These are phyloP conservation scores for Lumnitzera racemosa DNA, from an alignment of 345 rosid genomes.

Conservation along the genomic window DNA sequence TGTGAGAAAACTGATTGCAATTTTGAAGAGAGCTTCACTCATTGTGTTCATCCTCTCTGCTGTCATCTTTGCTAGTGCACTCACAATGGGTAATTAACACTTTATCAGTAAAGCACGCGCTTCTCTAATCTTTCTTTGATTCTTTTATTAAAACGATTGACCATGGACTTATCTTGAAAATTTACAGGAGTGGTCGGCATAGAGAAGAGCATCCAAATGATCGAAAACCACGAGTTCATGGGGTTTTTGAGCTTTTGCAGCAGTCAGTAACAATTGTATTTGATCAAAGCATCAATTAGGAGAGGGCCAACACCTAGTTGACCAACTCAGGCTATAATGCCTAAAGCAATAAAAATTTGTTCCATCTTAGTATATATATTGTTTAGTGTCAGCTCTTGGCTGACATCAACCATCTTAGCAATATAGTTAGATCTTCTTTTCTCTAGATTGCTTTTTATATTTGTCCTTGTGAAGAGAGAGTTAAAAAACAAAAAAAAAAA, in stretches of 20 bases:
- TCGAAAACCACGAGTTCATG: constrained; percentile 72
- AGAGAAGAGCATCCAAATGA: constrained; percentile 54
- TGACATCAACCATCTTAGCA: no score
- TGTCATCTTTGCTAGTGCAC: constrained; percentile 76
- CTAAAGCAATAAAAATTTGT: not conserved
- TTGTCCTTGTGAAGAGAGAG: no score
- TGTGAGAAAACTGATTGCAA: constrained; percentile 47
- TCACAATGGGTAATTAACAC: constrained; percentile 56
- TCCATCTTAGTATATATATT: no score
- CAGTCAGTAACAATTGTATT: constrained; percentile 34
- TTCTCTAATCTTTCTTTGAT: not conserved
- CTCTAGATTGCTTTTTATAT: no score
- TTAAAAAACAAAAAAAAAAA: no score
- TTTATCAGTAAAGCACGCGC: no score
- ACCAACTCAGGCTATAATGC: constrained; percentile 12
- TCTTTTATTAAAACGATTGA: not conserved
- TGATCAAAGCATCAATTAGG: not conserved
- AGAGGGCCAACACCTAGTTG: constrained; percentile 57
- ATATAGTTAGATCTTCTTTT: no score
- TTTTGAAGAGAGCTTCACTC: constrained; percentile 56
- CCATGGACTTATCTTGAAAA: not conserved
- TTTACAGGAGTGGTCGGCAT: constrained; percentile 60
- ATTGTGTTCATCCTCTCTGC: constrained; percentile 74
- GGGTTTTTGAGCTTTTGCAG: constrained; percentile 73
- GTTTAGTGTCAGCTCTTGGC: no score